phyloP scores from a whole-genome alignment of 1,139 yeast species.

The Saccharomyces hybrid region DNA sequence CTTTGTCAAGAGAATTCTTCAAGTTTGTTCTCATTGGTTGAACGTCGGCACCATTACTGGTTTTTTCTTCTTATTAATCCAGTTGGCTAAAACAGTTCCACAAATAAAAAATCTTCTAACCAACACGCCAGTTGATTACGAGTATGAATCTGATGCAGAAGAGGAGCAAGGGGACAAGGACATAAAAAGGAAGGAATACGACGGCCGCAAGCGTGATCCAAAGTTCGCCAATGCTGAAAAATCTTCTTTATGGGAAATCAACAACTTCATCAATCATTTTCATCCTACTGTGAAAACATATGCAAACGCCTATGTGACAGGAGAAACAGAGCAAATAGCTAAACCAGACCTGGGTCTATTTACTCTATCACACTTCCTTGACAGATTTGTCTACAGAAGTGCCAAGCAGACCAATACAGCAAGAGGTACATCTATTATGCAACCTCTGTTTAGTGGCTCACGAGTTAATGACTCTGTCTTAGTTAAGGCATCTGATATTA shows the following conservation, averaged over 20 bases:
- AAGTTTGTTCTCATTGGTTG: constrained; percentile 77
- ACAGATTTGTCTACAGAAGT: constrained; percentile 89
- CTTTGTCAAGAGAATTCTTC: constrained; percentile 84
- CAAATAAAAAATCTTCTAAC: constrained; percentile 44
- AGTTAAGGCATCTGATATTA: constrained; percentile 56
- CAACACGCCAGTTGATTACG: constrained; percentile 36
- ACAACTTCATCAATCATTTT: constrained; percentile 67
- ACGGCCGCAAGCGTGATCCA: constrained; percentile 88
- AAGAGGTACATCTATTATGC: constrained; percentile 93
- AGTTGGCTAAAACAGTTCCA: constrained; percentile 51
- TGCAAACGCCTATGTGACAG: constrained; percentile 56
- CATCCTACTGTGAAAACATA: constrained; percentile 89
- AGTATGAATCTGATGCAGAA: constrained; percentile 32
- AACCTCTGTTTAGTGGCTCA: constrained; percentile 80
- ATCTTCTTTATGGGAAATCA: constrained; percentile 81
- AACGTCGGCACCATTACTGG: constrained; percentile 90
- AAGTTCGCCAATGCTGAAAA: constrained; percentile 72
- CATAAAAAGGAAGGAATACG: constrained; percentile 42
- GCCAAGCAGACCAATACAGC: constrained; percentile 68
- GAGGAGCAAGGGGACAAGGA: constrained; percentile 23
- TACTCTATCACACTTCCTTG: constrained; percentile 84
- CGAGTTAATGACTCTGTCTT: constrained; percentile 66
- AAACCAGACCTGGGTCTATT: constrained; percentile 89
- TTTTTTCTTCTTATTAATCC: constrained; percentile 68
- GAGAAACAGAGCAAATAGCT: constrained; percentile 37